Evolutionary conservation across 768 basidiomycete genomes (phyloP).

Genomic region (Mycena sanguinolenta): DNA sequence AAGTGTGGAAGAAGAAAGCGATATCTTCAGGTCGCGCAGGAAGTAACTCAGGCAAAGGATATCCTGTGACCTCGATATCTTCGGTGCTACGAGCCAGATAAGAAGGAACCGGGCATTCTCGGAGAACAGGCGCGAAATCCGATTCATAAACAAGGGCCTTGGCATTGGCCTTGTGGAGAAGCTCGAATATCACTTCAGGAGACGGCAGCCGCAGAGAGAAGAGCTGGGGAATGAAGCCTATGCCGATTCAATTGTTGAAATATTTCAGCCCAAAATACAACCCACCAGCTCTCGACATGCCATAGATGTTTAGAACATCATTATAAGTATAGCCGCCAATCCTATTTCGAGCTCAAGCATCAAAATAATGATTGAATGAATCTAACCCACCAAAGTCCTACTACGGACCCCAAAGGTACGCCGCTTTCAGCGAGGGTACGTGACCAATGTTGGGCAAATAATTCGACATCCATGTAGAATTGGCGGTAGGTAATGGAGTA

Average conservation of each 20-base stretch:
- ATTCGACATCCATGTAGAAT: conserved; percentile 69
- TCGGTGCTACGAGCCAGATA: conserved; percentile 51
- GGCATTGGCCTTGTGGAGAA: conserved; percentile 67
- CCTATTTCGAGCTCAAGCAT: conserved; percentile 54
- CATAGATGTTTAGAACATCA: conserved; percentile 75
- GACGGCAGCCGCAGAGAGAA: conserved; percentile 73
- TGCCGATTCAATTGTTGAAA: not conserved
- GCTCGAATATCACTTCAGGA: conserved; percentile 70
- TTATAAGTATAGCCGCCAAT: conserved; percentile 72
- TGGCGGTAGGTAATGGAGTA: conserved; percentile 60
- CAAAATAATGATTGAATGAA: not conserved
- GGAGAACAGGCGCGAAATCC: conserved; percentile 54
- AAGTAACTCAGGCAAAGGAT: conserved; percentile 56
- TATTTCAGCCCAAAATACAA: not conserved
- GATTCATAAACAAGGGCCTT: conserved; percentile 69
- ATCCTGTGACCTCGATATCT: conserved; percentile 43
- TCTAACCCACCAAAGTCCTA: conserved; percentile 71
- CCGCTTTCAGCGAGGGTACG: conserved; percentile 53
- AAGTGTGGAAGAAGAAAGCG: conserved; percentile 75
- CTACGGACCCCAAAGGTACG: conserved; percentile 62
- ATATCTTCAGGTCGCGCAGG: conserved; percentile 44
- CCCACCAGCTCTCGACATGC: conserved; percentile 67
- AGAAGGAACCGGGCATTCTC: conserved; percentile 56
- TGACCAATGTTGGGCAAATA: conserved; percentile 70
- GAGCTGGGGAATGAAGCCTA: conserved; percentile 72